A percentile compares a stretch with the other conserved stretches of the same genome.
phyloP scores from a whole-genome alignment of 163 green algal genomes.

The Scenedesmus sp. region DNA sequence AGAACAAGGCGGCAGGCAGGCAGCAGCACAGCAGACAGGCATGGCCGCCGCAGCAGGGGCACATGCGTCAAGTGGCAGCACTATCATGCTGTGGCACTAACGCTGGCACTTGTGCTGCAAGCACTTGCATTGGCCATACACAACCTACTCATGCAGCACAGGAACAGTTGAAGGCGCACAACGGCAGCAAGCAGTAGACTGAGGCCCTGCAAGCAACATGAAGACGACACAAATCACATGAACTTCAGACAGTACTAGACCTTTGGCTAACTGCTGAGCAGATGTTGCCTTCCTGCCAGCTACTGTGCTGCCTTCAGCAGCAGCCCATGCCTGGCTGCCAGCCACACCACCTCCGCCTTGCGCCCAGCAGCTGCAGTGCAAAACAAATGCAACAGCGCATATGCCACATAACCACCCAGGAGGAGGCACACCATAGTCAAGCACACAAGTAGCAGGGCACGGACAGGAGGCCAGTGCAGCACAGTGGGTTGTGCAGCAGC shows the following conservation, averaged over 20 bases:
- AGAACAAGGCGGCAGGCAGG: background rate
- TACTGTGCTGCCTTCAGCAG: background rate
- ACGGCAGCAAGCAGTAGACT: background rate
- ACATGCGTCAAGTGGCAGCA: background rate
- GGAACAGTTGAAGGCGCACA: background rate
- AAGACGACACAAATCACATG: background rate
- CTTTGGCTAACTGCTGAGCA: background rate
- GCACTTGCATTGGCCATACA: background rate
- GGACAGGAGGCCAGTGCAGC: background rate
- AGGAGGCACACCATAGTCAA: background rate
- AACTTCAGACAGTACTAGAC: background rate
- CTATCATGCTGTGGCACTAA: background rate
- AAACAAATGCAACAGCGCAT: background rate
- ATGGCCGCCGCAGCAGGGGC: background rate
- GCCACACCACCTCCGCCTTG: background rate
- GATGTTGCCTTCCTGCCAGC: background rate
- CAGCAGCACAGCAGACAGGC: background rate
- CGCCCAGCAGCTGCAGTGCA: background rate
- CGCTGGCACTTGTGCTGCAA: background rate
- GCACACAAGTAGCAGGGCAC: background rate
- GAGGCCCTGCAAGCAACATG: background rate
- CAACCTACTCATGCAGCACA: background rate
- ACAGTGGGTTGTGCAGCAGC: background rate
- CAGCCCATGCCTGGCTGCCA: conserved; percentile 35
- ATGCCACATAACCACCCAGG: background rate